These are phyloP conservation scores for Acanthochlamys bracteata DNA, from an alignment of 106 monocot genomes.

Conservation along the genomic window DNA sequence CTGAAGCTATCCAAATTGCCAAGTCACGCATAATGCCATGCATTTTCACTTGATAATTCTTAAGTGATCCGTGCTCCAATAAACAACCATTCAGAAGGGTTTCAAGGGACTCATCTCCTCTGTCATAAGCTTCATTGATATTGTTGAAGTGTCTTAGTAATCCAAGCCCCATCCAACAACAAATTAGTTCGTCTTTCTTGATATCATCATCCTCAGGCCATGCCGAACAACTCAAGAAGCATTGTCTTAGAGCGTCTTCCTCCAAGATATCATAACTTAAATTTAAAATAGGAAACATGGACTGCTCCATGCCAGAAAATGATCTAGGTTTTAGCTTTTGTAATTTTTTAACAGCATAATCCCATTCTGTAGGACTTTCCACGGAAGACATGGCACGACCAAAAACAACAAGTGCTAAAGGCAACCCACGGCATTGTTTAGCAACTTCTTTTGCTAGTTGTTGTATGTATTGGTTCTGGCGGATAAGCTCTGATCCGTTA, in stretches of 20 bases:
- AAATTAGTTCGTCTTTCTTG: constrained; percentile 1
- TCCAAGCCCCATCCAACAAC: constrained; percentile 19
- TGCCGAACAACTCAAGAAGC: constrained; percentile 17
- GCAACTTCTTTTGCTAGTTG: not conserved
- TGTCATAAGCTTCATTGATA: not conserved
- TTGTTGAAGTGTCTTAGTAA: not conserved
- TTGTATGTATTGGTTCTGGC: not conserved
- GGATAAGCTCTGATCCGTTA: not conserved
- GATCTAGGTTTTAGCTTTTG: not conserved
- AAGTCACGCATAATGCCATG: constrained; percentile 5
- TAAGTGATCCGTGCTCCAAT: not conserved
- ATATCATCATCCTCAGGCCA: constrained; percentile 22
- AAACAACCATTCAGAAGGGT: constrained; percentile 6
- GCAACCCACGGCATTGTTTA: constrained; percentile 10
- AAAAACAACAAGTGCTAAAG: constrained; percentile 1
- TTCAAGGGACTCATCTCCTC: not conserved
- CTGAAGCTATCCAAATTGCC: constrained; percentile 20
- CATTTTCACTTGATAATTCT: constrained; percentile 4
- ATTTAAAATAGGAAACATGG: constrained; percentile 1
- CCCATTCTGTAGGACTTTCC: constrained; percentile 3
- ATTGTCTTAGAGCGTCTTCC: not conserved
- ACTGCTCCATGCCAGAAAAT: not conserved
- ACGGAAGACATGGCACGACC: constrained; percentile 4
- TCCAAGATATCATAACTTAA: constrained; percentile 16
- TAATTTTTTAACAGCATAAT: not conserved